A percentile compares a stretch with the other conserved stretches of the same genome.
These are phyloP conservation scores for Ramaria rubella DNA, from an alignment of 768 basidiomycete genomes.

Conservation along the genomic window DNA sequence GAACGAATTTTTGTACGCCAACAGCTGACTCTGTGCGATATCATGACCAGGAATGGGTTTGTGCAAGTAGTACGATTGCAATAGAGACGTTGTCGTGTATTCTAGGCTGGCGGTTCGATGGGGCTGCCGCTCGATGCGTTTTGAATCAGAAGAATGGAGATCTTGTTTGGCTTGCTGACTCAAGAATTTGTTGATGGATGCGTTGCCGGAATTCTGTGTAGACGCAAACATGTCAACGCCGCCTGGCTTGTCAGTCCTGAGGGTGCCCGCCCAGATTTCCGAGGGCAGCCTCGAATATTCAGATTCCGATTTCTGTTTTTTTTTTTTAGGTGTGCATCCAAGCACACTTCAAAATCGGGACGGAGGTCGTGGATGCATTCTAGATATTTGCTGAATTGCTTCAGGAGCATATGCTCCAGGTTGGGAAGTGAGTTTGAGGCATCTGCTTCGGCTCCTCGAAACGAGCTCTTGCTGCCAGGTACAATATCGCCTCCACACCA, in stretches of 20 bases:
- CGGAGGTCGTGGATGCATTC: slow-evolving; percentile 50
- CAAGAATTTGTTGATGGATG: slow-evolving; percentile 10
- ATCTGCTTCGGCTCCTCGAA: slow-evolving; percentile 7
- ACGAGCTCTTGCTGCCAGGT: neutral
- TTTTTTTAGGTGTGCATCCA: slow-evolving; percentile 25
- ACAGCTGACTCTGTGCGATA: too few species aligned
- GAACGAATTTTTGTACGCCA: too few species aligned
- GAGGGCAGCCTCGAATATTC: slow-evolving; percentile 6
- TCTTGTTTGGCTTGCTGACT: slow-evolving; percentile 16
- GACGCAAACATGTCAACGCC: slow-evolving; percentile 22
- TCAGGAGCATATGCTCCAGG: slow-evolving; percentile 51
- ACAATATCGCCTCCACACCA: slow-evolving; percentile 1
- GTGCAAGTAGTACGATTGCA: too few species aligned
- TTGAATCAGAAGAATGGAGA: too few species aligned
- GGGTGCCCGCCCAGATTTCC: slow-evolving; percentile 22
- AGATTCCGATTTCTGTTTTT: slow-evolving; percentile 2
- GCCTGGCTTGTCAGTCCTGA: slow-evolving; percentile 16
- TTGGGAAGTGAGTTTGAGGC: slow-evolving; percentile 36
- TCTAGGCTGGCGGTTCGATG: too few species aligned
- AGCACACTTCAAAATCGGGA: slow-evolving; percentile 45
- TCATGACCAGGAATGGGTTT: too few species aligned
- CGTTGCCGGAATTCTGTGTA: slow-evolving; percentile 3
- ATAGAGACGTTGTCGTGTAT: too few species aligned
- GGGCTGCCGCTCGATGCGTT: too few species aligned
- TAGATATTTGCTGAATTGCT: slow-evolving; percentile 55